phyloP scores from a whole-genome alignment of 305 asterid genomes.

The Striga hermonthica region DNA sequence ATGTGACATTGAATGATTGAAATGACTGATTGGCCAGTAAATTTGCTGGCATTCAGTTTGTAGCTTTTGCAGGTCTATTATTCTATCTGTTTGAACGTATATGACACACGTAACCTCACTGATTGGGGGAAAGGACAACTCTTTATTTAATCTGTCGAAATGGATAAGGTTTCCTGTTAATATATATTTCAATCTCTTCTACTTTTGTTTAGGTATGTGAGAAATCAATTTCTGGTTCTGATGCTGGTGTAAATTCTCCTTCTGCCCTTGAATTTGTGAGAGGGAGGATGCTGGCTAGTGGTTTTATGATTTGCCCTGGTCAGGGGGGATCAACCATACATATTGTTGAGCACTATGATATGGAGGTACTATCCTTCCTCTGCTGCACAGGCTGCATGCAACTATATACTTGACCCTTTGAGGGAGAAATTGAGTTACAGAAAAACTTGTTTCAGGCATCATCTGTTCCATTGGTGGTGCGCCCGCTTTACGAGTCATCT shows the following conservation, averaged over 20 bases:
- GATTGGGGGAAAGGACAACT: background rate
- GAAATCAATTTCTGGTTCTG: constrained; percentile 42
- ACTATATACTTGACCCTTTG: constrained; percentile 9
- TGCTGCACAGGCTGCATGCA: constrained; percentile 6
- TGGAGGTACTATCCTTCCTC: constrained; percentile 39
- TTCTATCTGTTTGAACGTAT: background rate
- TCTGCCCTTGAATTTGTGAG: constrained; percentile 43
- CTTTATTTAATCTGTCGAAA: constrained; percentile 6
- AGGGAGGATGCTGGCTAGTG: constrained; percentile 47
- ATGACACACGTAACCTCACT: background rate
- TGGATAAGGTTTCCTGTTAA: constrained; percentile 7
- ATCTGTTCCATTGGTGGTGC: constrained; percentile 42
- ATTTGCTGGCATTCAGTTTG: constrained; percentile 16
- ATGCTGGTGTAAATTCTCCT: constrained; percentile 40
- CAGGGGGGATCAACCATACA: constrained; percentile 43
- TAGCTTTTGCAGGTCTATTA: constrained; percentile 8
- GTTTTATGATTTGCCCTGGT: constrained; percentile 42
- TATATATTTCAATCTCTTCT: constrained; percentile 13
- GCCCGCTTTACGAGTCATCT: constrained; percentile 50
- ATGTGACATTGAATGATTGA: constrained; percentile 6
- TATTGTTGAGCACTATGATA: constrained; percentile 46
- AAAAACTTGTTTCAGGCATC: constrained; percentile 43
- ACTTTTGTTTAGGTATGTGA: constrained; percentile 44
- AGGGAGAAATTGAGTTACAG: constrained; percentile 13
- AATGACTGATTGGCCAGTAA: constrained; percentile 1